Evolutionary conservation across 2,329 filamentous ascomycete genomes (phyloP).

Genomic region (Colletotrichum costaricense): DNA sequence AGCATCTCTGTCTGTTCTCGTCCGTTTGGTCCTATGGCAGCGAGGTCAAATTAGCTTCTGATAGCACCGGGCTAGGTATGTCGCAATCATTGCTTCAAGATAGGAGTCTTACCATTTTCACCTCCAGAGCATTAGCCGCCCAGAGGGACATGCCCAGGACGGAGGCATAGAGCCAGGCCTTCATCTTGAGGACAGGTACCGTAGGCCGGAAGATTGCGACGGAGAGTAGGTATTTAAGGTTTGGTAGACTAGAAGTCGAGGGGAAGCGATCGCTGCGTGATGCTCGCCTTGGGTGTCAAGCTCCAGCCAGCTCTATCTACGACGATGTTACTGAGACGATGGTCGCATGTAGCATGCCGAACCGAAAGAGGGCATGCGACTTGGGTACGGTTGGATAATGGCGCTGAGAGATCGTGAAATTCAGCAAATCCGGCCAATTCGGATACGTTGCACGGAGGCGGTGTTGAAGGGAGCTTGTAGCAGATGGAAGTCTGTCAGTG

Average conservation of each 20-base stretch:
- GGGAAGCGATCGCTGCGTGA: neutral
- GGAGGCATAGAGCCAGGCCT: constrained; percentile 62
- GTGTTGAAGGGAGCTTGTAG: constrained; percentile 12
- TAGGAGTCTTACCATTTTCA: constrained; percentile 61
- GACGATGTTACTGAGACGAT: neutral
- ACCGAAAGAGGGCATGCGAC: constrained; percentile 2
- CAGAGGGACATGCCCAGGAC: constrained; percentile 65
- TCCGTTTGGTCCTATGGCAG: constrained; percentile 76
- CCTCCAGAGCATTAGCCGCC: constrained; percentile 67
- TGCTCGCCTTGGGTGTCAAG: neutral
- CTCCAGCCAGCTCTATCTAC: constrained; percentile 16
- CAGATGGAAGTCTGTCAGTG: constrained; percentile 11
- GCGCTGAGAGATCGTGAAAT: constrained; percentile 15
- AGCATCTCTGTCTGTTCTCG: constrained; percentile 84
- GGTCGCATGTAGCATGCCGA: constrained; percentile 24
- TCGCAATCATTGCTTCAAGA: constrained; percentile 14
- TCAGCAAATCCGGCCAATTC: constrained; percentile 16
- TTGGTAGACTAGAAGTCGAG: neutral
- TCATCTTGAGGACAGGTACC: constrained; percentile 56
- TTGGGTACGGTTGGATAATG: neutral
- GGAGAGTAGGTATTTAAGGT: neutral
- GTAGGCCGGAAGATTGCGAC: neutral
- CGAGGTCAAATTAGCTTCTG: constrained; percentile 4
- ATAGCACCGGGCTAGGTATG: constrained; percentile 23
- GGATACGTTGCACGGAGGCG: constrained; percentile 26